A percentile compares a stretch with the other conserved stretches of the same genome.
phyloP scores from a whole-genome alignment of 176 grass and related monocot genomes.

The Carex parvula region DNA sequence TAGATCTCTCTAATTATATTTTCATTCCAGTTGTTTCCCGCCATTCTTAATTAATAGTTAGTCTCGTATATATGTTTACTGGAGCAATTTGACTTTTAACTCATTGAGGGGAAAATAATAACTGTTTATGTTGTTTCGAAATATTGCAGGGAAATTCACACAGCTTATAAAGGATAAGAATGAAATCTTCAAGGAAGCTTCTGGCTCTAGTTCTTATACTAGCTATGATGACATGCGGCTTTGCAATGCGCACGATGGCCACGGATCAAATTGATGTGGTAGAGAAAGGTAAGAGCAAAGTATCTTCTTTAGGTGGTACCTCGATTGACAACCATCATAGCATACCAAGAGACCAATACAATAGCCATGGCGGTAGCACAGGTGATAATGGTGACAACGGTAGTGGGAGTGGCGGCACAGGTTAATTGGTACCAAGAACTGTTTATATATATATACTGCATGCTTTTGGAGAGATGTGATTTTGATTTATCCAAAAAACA shows the following conservation, averaged over 20 bases:
- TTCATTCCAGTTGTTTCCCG: too few relatives aligned
- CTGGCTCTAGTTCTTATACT: constrained; percentile 26
- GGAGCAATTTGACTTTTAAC: not conserved
- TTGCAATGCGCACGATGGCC: too few relatives aligned
- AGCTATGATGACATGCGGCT: not conserved
- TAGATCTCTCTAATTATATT: not conserved
- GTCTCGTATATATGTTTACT: not conserved
- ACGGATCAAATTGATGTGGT: too few relatives aligned
- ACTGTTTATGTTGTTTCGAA: not conserved
- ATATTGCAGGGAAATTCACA: not conserved
- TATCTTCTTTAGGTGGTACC: constrained; percentile 12
- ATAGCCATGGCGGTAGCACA: constrained; percentile 4
- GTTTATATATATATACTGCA: not conserved
- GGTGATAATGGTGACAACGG: constrained; percentile 14
- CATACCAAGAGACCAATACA: constrained; percentile 39
- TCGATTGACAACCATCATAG: constrained; percentile 37
- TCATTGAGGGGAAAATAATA: not conserved
- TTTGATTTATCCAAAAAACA: not conserved
- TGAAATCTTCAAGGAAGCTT: constrained; percentile 27
- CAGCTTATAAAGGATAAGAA: not conserved
- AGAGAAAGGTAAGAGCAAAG: not conserved
- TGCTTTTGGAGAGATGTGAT: not conserved
- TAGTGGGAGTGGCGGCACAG: constrained; percentile 18
- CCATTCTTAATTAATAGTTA: not conserved
- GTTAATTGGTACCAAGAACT: not conserved